Conservation (phyloP, 768 basidiomycete genomes). For the Fomitopsis pulvina region DNA sequence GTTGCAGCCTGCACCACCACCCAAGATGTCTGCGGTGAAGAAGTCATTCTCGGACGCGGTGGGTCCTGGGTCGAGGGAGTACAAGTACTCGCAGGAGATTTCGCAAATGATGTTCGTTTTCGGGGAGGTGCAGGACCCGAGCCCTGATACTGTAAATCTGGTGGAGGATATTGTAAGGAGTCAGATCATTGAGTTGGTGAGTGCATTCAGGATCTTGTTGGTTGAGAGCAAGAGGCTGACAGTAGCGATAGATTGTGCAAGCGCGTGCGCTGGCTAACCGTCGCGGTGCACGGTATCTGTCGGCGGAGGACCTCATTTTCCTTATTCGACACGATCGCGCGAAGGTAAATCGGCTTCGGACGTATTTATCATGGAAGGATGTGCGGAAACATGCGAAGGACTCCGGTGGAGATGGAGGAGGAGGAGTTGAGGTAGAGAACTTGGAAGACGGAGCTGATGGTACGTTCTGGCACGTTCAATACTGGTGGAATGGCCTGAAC, state of each 20-base stretch:
- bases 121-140: constrained; percentile 89
- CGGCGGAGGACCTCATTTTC: constrained; percentile 94
- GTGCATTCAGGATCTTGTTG: background rate
- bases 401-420: constrained; percentile 74
- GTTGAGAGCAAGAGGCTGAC: background rate
- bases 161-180: constrained; percentile 94
- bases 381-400: constrained; percentile 95
- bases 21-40: constrained; percentile 15
- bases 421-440: constrained; percentile 74
- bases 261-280: constrained; percentile 78
- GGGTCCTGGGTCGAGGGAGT: constrained; percentile 39
- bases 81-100: constrained; percentile 89
- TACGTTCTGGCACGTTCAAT: constrained; percentile 23
- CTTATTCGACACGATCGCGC: constrained; percentile 91
- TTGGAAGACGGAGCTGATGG: constrained; percentile 82
- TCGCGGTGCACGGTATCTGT: constrained; percentile 78
- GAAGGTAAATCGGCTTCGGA: constrained; percentile 88
- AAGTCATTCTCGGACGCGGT: constrained; percentile 8
- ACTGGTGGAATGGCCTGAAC: background rate
- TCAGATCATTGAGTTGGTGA: constrained; percentile 85
- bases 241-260: constrained; percentile 67
- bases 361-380: constrained; percentile 96
- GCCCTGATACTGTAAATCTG: constrained; percentile 79
- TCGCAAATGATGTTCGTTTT: constrained; percentile 99
- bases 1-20: background rate